Conservation (phyloP, 371 early-diverging fungal species). For the Choanephora cucurbitarum region DNA sequence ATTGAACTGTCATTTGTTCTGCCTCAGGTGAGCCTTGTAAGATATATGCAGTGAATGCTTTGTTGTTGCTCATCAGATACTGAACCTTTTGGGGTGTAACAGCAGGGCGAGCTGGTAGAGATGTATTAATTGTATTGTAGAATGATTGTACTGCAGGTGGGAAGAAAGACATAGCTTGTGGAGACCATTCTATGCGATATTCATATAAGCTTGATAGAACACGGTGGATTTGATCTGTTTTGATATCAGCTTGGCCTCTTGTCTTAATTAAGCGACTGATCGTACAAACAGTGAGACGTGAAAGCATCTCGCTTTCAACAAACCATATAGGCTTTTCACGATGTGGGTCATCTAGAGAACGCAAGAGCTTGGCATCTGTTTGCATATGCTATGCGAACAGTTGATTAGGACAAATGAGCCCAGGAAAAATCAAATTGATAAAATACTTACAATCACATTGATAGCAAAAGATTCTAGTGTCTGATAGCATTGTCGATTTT, state of each 20-base stretch:
- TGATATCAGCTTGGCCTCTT: conserved; percentile 64
- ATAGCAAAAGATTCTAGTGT: conserved; percentile 66
- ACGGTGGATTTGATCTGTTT: conserved; percentile 55
- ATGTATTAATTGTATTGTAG: conserved; percentile 34
- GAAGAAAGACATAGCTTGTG: conserved; percentile 53
- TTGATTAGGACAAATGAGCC: not conserved
- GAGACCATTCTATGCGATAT: conserved; percentile 59
- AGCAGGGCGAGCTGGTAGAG: conserved; percentile 19
- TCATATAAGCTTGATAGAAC: conserved; percentile 57
- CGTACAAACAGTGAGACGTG: conserved; percentile 58
- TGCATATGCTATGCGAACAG: conserved; percentile 51
- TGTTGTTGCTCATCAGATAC: conserved; percentile 34
- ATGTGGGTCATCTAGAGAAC: conserved; percentile 60
- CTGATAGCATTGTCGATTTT: conserved; percentile 67
- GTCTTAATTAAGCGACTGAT: conserved; percentile 65
- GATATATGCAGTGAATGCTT: conserved; percentile 32
- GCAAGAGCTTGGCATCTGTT: conserved; percentile 59
- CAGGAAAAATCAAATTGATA: not conserved
- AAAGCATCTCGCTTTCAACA: conserved; percentile 67
- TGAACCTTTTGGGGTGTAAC: conserved; percentile 42
- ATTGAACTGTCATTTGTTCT: conserved; percentile 38
- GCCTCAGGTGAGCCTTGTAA: conserved; percentile 40
- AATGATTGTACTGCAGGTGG: conserved; percentile 58
- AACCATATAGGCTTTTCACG: conserved; percentile 68
- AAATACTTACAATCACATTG: conserved; percentile 51